Evolutionary conservation across 768 basidiomycete species (phyloP).

Genomic region (Boletus insuetus): DNA sequence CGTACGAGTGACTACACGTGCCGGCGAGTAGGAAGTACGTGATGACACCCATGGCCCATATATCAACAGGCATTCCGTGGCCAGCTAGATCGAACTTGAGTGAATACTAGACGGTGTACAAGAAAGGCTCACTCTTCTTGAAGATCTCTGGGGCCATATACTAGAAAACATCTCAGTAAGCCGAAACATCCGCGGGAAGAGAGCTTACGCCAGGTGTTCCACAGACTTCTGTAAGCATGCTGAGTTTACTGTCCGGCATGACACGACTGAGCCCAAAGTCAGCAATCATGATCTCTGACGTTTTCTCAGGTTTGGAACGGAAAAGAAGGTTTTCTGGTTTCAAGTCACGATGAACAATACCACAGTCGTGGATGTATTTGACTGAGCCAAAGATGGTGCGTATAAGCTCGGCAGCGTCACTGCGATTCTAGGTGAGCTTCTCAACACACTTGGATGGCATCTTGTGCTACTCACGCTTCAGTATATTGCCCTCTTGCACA

Average conservation of each 20-base stretch:
- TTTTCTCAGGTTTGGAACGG: constrained; percentile 75
- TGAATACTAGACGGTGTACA: neutral
- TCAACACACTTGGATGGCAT: neutral
- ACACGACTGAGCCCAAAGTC: constrained; percentile 93
- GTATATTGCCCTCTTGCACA: constrained; percentile 97
- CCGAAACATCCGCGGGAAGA: neutral
- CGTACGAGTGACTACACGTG: constrained; percentile 3
- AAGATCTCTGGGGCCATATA: constrained; percentile 98
- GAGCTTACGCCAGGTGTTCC: constrained; percentile 80
- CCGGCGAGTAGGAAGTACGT: constrained; percentile 92
- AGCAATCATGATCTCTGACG: constrained; percentile 94
- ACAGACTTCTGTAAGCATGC: constrained; percentile 89
- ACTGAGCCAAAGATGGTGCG: constrained; percentile 86
- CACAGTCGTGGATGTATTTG: constrained; percentile 85
- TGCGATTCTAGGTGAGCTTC: constrained; percentile 36
- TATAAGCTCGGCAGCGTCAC: constrained; percentile 87
- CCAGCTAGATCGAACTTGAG: constrained; percentile 51
- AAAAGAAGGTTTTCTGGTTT: constrained; percentile 99
- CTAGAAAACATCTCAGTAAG: constrained; percentile 31
- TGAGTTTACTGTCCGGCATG: constrained; percentile 87
- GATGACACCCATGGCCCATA: constrained; percentile 99
- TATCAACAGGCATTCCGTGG: constrained; percentile 91
- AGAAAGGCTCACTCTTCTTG: constrained; percentile 63
- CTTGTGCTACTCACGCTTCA: constrained; percentile 64
- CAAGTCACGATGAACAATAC: constrained; percentile 94